These are phyloP conservation scores for Pleurotus tuoliensis DNA, from an alignment of 768 basidiomycete species.

Conservation along the genomic window DNA sequence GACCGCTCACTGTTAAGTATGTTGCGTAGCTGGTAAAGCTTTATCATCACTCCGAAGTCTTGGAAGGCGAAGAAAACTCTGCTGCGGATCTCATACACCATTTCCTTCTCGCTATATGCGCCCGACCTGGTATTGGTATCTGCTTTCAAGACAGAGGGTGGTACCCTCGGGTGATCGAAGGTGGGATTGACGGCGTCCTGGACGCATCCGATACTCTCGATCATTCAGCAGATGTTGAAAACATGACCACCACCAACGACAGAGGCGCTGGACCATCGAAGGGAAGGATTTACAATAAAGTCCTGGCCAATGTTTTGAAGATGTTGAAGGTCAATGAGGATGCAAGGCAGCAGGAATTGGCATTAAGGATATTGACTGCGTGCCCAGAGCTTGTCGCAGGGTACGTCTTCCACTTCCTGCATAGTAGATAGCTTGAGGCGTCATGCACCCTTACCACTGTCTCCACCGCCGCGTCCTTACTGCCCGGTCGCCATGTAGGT, in stretches of 20 bases:
- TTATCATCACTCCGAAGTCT: slow-evolving; percentile 61
- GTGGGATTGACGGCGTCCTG: neutral
- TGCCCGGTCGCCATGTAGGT: slow-evolving; percentile 38
- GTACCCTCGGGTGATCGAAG: slow-evolving; percentile 70
- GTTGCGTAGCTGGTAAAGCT: slow-evolving; percentile 60
- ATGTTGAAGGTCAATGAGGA: slow-evolving; percentile 87
- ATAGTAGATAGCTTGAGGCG: neutral
- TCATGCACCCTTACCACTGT: too few relatives aligned
- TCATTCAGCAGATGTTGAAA: slow-evolving; percentile 34
- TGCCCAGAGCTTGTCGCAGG: slow-evolving; percentile 86
- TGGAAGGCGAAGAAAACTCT: slow-evolving; percentile 44
- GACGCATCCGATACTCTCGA: slow-evolving; percentile 20
- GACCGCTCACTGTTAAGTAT: neutral
- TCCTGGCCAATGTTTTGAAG: slow-evolving; percentile 71
- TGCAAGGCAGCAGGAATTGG: slow-evolving; percentile 78
- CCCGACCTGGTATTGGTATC: slow-evolving; percentile 75
- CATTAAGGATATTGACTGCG: slow-evolving; percentile 69
- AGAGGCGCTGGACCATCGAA: slow-evolving; percentile 16
- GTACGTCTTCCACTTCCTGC: slow-evolving; percentile 32
- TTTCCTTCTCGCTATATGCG: slow-evolving; percentile 82
- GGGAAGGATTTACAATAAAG: slow-evolving; percentile 74
- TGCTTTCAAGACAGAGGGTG: slow-evolving; percentile 90
- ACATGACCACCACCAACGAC: slow-evolving; percentile 8
- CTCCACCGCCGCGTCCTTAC: neutral
- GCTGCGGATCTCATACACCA: slow-evolving; percentile 83